These are phyloP conservation scores for Magnolia kwangsiensis DNA, from an alignment of 164 flowering plant species.

Conservation along the genomic window DNA sequence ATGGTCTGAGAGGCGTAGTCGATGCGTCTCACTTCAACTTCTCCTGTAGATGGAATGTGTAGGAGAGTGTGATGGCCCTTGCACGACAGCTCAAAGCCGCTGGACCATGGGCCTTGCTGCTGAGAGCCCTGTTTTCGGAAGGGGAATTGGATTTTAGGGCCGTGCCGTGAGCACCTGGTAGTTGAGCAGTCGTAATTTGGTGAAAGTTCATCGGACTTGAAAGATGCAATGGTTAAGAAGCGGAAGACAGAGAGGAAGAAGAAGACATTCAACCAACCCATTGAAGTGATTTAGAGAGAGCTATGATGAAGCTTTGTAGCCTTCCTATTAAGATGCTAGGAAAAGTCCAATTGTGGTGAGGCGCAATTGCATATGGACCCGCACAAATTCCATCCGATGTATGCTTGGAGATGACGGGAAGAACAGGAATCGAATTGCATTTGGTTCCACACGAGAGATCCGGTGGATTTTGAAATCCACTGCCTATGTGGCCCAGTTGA, in stretches of 20 bases:
- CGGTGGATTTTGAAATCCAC: no score
- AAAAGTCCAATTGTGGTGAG: no score
- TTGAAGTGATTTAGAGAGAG: background rate
- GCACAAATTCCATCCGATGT: no score
- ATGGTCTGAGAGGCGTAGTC: background rate
- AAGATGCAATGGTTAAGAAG: background rate
- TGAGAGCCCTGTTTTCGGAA: background rate
- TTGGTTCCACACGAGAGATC: no score
- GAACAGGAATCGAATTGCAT: no score
- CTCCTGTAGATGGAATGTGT: background rate
- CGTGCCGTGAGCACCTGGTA: background rate
- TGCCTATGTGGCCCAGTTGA: no score
- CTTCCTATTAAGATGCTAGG: no score
- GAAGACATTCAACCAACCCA: background rate
- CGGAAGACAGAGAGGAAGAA: background rate
- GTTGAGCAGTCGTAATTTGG: background rate
- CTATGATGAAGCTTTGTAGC: no score
- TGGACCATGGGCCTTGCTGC: no score
- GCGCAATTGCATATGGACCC: no score
- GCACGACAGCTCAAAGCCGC: background rate
- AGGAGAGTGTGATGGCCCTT: background rate
- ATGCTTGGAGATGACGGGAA: no score
- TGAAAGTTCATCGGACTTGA: background rate
- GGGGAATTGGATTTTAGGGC: background rate
- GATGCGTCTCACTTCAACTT: background rate